Conservation (phyloP, 2,329 filamentous ascomycete genomes). For the Ophiostoma pallidulum region DNA sequence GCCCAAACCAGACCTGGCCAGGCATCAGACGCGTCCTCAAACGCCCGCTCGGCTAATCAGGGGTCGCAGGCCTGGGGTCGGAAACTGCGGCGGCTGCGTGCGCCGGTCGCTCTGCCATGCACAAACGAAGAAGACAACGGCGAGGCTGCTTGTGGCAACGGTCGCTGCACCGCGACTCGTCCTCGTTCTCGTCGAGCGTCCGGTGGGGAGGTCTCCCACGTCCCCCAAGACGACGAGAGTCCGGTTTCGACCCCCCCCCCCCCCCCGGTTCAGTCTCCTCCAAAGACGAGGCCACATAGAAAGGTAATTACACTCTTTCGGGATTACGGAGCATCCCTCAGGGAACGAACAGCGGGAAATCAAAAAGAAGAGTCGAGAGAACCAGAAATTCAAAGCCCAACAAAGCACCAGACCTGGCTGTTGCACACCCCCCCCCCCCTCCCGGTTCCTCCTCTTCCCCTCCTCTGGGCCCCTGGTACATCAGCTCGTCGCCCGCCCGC, state of each 20-base stretch:
- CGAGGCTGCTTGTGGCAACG: too few species aligned
- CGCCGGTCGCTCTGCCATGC: too few species aligned
- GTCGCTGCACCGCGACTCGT: too few species aligned
- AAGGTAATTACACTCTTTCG: background rate
- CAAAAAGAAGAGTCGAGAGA: background rate
- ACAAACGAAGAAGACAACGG: too few species aligned
- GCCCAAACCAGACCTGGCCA: background rate
- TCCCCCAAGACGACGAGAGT: too few species aligned
- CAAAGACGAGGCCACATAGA: too few species aligned
- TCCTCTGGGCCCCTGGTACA: background rate
- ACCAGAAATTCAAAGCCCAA: background rate
- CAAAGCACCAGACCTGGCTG: background rate
- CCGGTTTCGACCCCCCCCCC: too few species aligned
- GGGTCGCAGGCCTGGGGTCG: conserved; percentile 9
- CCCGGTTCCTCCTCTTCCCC: background rate
- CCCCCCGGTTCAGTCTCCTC: too few species aligned
- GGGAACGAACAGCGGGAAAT: background rate
- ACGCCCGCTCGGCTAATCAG: conserved; percentile 6
- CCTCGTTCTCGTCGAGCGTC: too few species aligned
- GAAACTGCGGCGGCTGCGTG: too few species aligned
- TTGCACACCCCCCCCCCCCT: background rate
- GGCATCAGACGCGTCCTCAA: conserved; percentile 7
- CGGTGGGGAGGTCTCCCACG: too few species aligned
- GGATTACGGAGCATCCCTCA: background rate
- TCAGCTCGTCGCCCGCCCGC: background rate